Base-by-base conservation (phyloP, 2,329 filamentous ascomycete species). In the Fusarium sp. region DNA sequence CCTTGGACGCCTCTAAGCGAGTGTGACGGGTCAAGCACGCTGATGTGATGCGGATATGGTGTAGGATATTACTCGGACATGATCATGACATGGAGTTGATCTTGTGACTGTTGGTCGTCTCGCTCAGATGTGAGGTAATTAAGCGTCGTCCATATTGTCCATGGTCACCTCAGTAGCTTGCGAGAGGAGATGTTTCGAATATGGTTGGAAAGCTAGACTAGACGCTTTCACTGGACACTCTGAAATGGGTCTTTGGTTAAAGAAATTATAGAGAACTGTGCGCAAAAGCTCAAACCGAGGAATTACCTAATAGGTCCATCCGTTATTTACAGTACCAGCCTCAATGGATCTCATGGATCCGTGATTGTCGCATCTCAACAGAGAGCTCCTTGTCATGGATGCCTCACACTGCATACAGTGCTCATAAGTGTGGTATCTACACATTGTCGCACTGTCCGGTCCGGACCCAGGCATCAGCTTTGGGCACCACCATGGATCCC, bases 1-100 rank as follows among this genome's bases (percentile, higher is more conserved):
- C 38, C 31, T 55, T 46, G 29, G 8, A 29, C 49, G 27, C 36
- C 42, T 46, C 56, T 64, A 70, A 70, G 64, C 63, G 60, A 70
- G 55, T 11, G 46, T 64, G 58, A 64, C 46, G 53, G 58, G 27
- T 40, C 27, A 54, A 54, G 38, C 34, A 59, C 50, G 44, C 53
- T 70, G 60, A 70, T 68, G 56, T 65, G 68, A 70, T 70, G 63
- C 58, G 34, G 40, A 25, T 25, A 46, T 58, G 55, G 27, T 25
- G 33, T 20, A 13, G 34, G 18, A 13, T 29, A 38, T 38, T 55
- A 40, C 34, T 13, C 6, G 14, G n/a, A 6, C 33, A 33, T 31
- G 46, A 31, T 51, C 29, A 46, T 46, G 42, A 10, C 42, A 46
- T 25, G 23, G 25, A 27, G 10, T n/a, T 16, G 42, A 25, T n/a